These are phyloP conservation scores for Rehmannia glutinosa DNA, from an alignment of 257 asterid species.

Conservation along the genomic window DNA sequence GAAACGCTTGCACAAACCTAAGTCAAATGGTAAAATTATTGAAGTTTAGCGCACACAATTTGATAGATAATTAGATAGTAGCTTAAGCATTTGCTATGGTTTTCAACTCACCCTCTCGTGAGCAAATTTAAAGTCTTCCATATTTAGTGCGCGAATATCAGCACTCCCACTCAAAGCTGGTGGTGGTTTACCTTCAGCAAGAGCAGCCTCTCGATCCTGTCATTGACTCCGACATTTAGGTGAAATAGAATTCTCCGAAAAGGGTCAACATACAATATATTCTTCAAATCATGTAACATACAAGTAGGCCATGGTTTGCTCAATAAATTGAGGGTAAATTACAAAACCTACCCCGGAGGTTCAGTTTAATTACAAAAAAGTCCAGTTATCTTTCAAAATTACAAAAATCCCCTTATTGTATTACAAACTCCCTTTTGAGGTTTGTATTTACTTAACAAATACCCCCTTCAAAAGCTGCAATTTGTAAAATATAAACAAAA, in stretches of 20 bases:
- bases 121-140: conserved; percentile 83
- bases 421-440: too few species aligned
- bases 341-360: background rate
- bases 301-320: background rate
- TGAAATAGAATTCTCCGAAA: background rate
- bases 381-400: background rate
- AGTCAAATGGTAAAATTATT: background rate
- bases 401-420: background rate
- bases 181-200: conserved; percentile 59
- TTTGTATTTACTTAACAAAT: too few species aligned
- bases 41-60: background rate
- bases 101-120: conserved; percentile 77
- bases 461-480: too few species aligned
- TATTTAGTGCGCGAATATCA: conserved; percentile 68
- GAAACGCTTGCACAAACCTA: conserved; percentile 85
- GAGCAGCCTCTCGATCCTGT: conserved; percentile 78
- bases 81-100: too few species aligned
- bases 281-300: background rate
- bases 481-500: too few species aligned
- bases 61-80: background rate
- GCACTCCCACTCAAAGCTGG: conserved; percentile 76
- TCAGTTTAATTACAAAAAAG: too few species aligned
- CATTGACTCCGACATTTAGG: conserved; percentile 16
- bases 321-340: background rate
- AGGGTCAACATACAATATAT: background rate